phyloP scores from a whole-genome alignment of 2,329 filamentous ascomycete species.

The Botrytis deweyae region DNA sequence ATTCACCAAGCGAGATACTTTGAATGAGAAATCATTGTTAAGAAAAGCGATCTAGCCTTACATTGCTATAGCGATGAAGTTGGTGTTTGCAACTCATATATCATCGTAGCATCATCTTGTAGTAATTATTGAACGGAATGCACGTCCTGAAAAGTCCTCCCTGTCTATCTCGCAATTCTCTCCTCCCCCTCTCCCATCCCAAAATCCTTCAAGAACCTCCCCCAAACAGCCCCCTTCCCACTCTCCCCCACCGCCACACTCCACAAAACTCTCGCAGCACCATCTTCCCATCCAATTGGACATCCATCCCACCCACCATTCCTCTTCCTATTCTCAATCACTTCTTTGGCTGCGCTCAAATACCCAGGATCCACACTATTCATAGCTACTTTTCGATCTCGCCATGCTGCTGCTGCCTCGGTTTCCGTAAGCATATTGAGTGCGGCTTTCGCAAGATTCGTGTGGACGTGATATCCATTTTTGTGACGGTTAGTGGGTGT shows the following conservation, averaged over 20 bases:
- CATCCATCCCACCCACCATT: conserved; percentile 17
- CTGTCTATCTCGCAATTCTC: neutral
- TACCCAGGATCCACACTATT: conserved; percentile 30
- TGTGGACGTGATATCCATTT: conserved; percentile 28
- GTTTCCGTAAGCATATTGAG: conserved; percentile 31
- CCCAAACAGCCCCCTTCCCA: conserved; percentile 25
- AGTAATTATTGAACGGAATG: no score
- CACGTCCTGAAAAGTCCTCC: no score
- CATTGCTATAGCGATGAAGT: neutral
- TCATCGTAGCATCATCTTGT: neutral
- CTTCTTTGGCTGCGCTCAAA: conserved; percentile 27
- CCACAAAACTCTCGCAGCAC: conserved; percentile 27
- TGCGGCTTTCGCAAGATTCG: conserved; percentile 29
- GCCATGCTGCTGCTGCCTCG: conserved; percentile 26
- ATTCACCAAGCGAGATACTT: neutral
- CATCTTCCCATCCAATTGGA: conserved; percentile 32
- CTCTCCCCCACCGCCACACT: conserved; percentile 26
- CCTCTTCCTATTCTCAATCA: conserved; percentile 6
- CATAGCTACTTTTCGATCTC: conserved; percentile 23
- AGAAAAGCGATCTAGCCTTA: neutral
- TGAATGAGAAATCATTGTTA: neutral
- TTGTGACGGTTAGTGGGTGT: conserved; percentile 16
- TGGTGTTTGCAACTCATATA: neutral
- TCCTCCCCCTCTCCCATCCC: conserved; percentile 22
- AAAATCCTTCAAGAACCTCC: conserved; percentile 29